Evolutionary conservation across 2,329 filamentous ascomycete genomes (phyloP).

Genomic region (Malbranchea cinnamomea): DNA sequence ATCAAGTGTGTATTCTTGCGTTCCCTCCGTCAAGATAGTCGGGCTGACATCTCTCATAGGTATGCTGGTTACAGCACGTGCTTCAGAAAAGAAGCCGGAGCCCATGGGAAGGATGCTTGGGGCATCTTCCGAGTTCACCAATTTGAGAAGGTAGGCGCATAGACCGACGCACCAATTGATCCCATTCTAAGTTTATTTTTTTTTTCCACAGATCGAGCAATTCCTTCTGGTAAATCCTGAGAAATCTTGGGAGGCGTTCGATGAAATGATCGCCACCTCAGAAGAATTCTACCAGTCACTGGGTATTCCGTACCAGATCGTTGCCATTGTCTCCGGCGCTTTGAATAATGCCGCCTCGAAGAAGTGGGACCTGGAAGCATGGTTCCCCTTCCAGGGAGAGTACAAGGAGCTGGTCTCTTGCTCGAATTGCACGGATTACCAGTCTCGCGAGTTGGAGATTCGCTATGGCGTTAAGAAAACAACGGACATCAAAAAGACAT

Average conservation of each 20-base stretch:
- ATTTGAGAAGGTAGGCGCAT: constrained; percentile 62
- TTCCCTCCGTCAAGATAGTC: not conserved
- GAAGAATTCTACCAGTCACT: constrained; percentile 94
- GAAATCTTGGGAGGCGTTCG: constrained; percentile 83
- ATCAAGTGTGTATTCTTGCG: constrained; percentile 47
- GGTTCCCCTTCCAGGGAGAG: constrained; percentile 91
- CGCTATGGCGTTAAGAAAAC: constrained; percentile 77
- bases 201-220: constrained; percentile 48
- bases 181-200: constrained; percentile 4
- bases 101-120: constrained; percentile 88
- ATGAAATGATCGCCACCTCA: constrained; percentile 78
- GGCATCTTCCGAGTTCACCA: constrained; percentile 97
- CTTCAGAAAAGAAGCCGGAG: constrained; percentile 89
- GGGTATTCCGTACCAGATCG: constrained; percentile 76
- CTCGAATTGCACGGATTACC: constrained; percentile 97
- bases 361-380: constrained; percentile 92
- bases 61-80: constrained; percentile 87
- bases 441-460: constrained; percentile 85
- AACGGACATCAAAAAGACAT: constrained; percentile 75
- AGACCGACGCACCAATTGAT: not conserved
- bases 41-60: constrained; percentile 14
- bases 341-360: constrained; percentile 80
- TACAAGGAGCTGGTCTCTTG: constrained; percentile 98
- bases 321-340: constrained; percentile 90
- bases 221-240: constrained; percentile 72